These are phyloP conservation scores for Verticillium zaregamsianum DNA, from an alignment of 2,329 filamentous ascomycete species.

Conservation along the genomic window DNA sequence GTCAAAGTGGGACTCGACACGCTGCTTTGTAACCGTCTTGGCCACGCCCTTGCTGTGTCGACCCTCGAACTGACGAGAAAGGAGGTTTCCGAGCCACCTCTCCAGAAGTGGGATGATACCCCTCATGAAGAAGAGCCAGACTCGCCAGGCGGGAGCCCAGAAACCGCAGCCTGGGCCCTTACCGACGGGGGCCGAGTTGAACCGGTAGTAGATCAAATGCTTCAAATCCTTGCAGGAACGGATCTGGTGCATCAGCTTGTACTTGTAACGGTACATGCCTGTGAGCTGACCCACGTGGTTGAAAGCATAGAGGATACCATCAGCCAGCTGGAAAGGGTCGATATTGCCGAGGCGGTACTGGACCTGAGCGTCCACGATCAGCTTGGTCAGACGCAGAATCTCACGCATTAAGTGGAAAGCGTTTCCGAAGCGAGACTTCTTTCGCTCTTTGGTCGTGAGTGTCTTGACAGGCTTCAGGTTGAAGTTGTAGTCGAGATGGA, in stretches of 20 bases:
- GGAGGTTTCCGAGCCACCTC: conserved; percentile 92
- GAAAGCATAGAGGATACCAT: conserved; percentile 98
- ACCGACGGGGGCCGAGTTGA: conserved; percentile 93
- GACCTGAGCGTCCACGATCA: conserved; percentile 97
- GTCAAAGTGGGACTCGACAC: conserved; percentile 98
- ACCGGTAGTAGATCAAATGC: conserved; percentile 98
- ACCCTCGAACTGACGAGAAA: conserved; percentile 96
- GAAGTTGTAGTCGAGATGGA: conserved; percentile 99
- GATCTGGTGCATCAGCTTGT: conserved; percentile 99
- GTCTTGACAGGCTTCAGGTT: conserved; percentile 99
- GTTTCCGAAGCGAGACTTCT: conserved; percentile 98
- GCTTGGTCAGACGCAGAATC: conserved; percentile 89
- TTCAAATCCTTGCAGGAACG: conserved; percentile 98
- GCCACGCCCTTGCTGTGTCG: conserved; percentile 98
- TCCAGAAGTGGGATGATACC: conserved; percentile 96
- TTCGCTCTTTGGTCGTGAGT: conserved; percentile 95
- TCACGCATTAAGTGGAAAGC: conserved; percentile 99
- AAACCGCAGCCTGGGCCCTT: conserved; percentile 98
- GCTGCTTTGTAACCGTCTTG: conserved; percentile 98
- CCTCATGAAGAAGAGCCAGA: conserved; percentile 99
- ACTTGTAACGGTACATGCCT: conserved; percentile 99
- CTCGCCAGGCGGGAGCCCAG: conserved; percentile 97
- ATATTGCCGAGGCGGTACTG: conserved; percentile 98
- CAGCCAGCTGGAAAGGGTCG: conserved; percentile 95
- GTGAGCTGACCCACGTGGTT: conserved; percentile 98